phyloP scores from a whole-genome alignment of 1,139 yeast genomes.

The Kodamaea plutei region DNA sequence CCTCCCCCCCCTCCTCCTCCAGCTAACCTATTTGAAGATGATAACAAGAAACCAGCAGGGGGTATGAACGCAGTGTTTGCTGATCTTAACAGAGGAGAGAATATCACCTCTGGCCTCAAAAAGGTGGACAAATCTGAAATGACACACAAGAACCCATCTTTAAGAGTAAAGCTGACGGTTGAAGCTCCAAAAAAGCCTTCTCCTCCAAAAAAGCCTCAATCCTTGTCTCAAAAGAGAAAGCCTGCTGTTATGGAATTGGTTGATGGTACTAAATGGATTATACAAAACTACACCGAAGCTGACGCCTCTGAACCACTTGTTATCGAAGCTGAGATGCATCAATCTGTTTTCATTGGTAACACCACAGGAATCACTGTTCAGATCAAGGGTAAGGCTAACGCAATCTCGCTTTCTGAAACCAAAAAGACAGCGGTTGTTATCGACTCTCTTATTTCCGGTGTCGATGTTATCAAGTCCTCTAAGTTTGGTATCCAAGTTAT shows the following conservation, averaged over 20 bases:
- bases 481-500: slow-evolving; percentile 83
- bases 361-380: slow-evolving; percentile 72
- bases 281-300: slow-evolving; percentile 67
- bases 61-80: slow-evolving; percentile 88
- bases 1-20: slow-evolving; percentile 70
- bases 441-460: slow-evolving; percentile 81
- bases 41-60: slow-evolving; percentile 23
- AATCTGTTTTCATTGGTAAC: slow-evolving; percentile 83
- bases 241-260: slow-evolving; percentile 74
- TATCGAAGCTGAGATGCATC: slow-evolving; percentile 79
- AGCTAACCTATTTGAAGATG: slow-evolving; percentile 48
- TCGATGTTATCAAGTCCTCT: slow-evolving; percentile 78
- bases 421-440: slow-evolving; percentile 69
- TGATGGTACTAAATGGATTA: slow-evolving; percentile 81
- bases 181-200: slow-evolving; percentile 46
- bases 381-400: slow-evolving; percentile 87
- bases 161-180: slow-evolving; percentile 49
- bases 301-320: slow-evolving; percentile 46
- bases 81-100: slow-evolving; percentile 83
- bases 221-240: slow-evolving; percentile 54
- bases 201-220: slow-evolving; percentile 75
- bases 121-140: slow-evolving; percentile 91
- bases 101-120: slow-evolving; percentile 77
- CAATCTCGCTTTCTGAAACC: slow-evolving; percentile 76
- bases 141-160: slow-evolving; percentile 90